Evolutionary conservation across 768 basidiomycete species (phyloP), one percentile per base, ranked within the genome.

Genomic region (Russula virescens): DNA sequence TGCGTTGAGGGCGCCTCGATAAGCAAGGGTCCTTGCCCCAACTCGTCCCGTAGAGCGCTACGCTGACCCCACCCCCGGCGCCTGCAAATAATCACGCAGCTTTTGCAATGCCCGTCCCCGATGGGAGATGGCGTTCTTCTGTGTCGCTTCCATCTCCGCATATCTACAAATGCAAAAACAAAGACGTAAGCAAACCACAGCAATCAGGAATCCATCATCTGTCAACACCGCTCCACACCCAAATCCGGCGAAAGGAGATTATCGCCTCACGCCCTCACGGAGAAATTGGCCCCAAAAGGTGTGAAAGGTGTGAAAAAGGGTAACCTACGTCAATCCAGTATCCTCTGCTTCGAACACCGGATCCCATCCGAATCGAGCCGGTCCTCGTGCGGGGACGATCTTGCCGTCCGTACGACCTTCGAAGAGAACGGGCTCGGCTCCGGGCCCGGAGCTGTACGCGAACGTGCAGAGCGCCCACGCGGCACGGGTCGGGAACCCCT

Each of bases 381-480:
- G 81, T 0, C 96, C 96, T 48, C 95, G 75, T 1, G 95, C 81
- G 26, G 85, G 84, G 3, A 99, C 96, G 64, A 98, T 94, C n/a
- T 74, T 80, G 2, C 96, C 96, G 26, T 92, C 85, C 1, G 94
- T 97, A 13, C 83, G 79, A 0, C 96, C 96, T 70, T 97, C 95
- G 60, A 91, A 91, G 10, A 91, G 73, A 52, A 94, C 76, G 0
- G 93, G 91, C 61, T 92, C 87, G 2, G 81, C 73, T 5, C 82
- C 84, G 75, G 94, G 93, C 0, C 94, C 93, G 0, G 87, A 78
- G 43, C 88, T 89, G 72, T 97, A 98, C 7, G 95, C 96, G 68
- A 98, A 98, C 2, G 97, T 98, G 75, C 96, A 98, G 8, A 98
- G 78, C 0, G 96, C 95, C 69, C 88, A 89, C 0, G 97, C 97